Conservation (phyloP, 2,329 filamentous ascomycete species). For the Ascochyta koolunga region DNA sequence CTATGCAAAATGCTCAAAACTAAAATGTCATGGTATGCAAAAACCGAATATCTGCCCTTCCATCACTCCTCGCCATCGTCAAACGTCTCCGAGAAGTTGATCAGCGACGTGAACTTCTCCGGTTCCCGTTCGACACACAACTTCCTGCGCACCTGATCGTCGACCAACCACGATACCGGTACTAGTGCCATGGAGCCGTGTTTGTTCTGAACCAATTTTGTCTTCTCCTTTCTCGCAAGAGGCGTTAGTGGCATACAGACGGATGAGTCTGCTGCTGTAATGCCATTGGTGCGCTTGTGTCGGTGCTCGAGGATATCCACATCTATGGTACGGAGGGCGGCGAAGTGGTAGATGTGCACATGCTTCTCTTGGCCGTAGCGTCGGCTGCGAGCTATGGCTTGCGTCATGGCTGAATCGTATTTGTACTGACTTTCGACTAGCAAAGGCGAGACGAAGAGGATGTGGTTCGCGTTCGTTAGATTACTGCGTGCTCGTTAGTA, state of each 20-base stretch:
- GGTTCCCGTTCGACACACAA: slow-evolving; percentile 20
- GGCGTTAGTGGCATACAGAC: slow-evolving; percentile 7
- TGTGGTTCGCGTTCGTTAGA: slow-evolving; percentile 66
- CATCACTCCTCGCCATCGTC: slow-evolving; percentile 21
- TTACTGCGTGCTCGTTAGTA: slow-evolving; percentile 53
- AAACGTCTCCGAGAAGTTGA: slow-evolving; percentile 38
- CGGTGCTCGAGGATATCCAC: slow-evolving; percentile 55
- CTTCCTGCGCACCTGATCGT: slow-evolving; percentile 11
- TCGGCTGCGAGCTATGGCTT: slow-evolving; percentile 66
- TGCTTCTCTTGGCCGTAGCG: slow-evolving; percentile 63
- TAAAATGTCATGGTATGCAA: neutral
- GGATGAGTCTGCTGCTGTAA: slow-evolving; percentile 11
- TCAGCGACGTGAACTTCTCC: slow-evolving; percentile 33
- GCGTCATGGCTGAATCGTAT: slow-evolving; percentile 65
- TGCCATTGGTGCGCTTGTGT: slow-evolving; percentile 41
- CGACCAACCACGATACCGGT: slow-evolving; percentile 33
- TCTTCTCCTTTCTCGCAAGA: slow-evolving; percentile 22
- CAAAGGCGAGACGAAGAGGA: slow-evolving; percentile 67
- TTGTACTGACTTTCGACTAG: slow-evolving; percentile 57
- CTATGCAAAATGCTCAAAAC: neutral
- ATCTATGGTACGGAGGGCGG: slow-evolving; percentile 74
- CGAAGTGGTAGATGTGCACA: slow-evolving; percentile 72
- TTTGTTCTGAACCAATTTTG: slow-evolving; percentile 24
- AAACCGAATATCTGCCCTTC: neutral
- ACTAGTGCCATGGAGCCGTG: slow-evolving; percentile 31